These are phyloP conservation scores for Cercophora scortea DNA, from an alignment of 495 filamentous ascomycete genomes.

Conservation along the genomic window DNA sequence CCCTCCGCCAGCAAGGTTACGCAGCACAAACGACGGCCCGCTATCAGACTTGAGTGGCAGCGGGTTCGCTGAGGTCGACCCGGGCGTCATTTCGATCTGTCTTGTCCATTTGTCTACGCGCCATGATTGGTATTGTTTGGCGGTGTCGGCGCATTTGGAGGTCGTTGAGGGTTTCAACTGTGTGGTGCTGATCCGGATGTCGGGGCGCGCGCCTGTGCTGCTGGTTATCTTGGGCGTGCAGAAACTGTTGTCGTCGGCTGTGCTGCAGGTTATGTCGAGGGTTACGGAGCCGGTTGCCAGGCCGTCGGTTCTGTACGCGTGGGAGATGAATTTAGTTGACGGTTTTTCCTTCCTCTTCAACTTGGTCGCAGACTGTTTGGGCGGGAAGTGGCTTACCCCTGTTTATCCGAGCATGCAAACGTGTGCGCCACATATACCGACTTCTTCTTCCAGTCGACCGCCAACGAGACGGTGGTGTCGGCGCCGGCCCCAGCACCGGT, in stretches of 20 bases:
- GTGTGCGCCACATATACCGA: conserved; percentile 30
- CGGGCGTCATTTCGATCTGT: conserved; percentile 17
- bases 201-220: conserved; percentile 5
- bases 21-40: conserved; percentile 28
- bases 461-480: conserved; percentile 29
- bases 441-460: conserved; percentile 30
- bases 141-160: conserved; percentile 16
- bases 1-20: conserved; percentile 19
- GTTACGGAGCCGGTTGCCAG: conserved; percentile 25
- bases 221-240: conserved; percentile 18
- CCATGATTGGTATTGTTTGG: conserved; percentile 28
- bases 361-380: too few species aligned
- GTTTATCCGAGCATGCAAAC: conserved; percentile 26
- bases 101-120: conserved; percentile 27
- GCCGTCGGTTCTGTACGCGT: conserved; percentile 15
- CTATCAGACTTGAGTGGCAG: conserved; percentile 13
- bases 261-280: conserved; percentile 24
- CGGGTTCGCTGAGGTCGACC: conserved; percentile 8
- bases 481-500: conserved; percentile 25
- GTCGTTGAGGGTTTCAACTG: conserved; percentile 6
- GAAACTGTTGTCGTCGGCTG: conserved; percentile 11
- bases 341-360: neutral
- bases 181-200: conserved; percentile 16
- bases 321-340: neutral
- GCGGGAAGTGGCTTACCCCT: conserved; percentile 19